These are phyloP conservation scores for Fragaria nilgerrensis DNA, from an alignment of 306 rosid species.

Conservation along the genomic window DNA sequence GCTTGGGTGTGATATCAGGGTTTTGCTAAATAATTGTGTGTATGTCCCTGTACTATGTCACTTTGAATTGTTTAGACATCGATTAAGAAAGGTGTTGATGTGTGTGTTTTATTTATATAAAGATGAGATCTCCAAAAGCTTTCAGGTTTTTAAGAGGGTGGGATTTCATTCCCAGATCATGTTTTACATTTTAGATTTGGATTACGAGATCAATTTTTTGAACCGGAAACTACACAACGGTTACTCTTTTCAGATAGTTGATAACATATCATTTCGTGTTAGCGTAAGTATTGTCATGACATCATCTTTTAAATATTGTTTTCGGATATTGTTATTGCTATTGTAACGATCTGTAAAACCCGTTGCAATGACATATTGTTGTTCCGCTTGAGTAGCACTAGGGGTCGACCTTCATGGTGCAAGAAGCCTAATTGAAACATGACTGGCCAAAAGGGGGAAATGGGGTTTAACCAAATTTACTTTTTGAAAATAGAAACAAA, in stretches of 20 bases:
- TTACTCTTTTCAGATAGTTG: not conserved
- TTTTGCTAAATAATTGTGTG: not conserved
- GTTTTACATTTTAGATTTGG: not conserved
- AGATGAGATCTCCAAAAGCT: not conserved
- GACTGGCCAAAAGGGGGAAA: slow-evolving; percentile 15
- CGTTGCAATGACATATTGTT: not conserved
- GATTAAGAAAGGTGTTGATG: slow-evolving; percentile 14
- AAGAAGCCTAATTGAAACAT: slow-evolving; percentile 38
- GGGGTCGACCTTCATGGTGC: not conserved
- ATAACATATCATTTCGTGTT: not conserved
- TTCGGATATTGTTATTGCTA: not conserved
- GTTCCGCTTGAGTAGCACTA: not conserved
- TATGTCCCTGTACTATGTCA: not conserved
- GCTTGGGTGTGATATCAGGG: not conserved
- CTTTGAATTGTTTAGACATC: slow-evolving; percentile 13
- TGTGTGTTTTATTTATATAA: not conserved
- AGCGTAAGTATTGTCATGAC: no score
- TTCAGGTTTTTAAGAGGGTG: slow-evolving; percentile 1
- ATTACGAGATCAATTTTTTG: not conserved
- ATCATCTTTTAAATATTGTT: not conserved
- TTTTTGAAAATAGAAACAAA: slow-evolving; percentile 29
- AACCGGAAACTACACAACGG: not conserved
- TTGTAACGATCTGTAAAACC: not conserved
- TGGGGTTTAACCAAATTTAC: slow-evolving; percentile 25
- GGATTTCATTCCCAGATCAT: not conserved